Percentiles rank a stretch among this genome's conserved stretches.
Evolutionary conservation across 2,329 filamentous ascomycete species (phyloP).

Genomic region (Neofusicoccum laricinum): DNA sequence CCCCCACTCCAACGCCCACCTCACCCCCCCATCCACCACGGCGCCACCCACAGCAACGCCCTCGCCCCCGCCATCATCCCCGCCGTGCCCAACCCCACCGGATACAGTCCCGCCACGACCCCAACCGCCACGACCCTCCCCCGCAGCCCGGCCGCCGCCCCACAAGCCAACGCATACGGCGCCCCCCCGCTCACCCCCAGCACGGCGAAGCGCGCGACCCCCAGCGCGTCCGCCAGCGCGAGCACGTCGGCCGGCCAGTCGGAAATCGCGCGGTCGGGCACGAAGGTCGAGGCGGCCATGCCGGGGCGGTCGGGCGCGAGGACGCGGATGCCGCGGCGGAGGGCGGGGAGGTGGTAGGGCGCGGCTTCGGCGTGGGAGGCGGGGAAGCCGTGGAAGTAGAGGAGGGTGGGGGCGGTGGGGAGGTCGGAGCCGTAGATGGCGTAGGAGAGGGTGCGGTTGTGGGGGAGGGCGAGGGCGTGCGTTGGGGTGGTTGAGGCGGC

Average conservation of each 20-base stretch:
- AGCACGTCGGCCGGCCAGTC: slow-evolving; percentile 21
- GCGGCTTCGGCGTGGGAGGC: slow-evolving; percentile 43
- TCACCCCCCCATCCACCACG: slow-evolving; percentile 22
- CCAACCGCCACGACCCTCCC: slow-evolving; percentile 26
- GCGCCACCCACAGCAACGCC: slow-evolving; percentile 26
- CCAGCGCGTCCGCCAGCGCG: slow-evolving; percentile 19
- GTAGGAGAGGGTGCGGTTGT: slow-evolving; percentile 19
- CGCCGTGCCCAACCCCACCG: slow-evolving; percentile 25
- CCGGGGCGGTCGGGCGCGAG: slow-evolving; percentile 22
- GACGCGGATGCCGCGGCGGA: slow-evolving; percentile 17
- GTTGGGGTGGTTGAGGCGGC: neutral
- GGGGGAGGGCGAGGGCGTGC: slow-evolving; percentile 18
- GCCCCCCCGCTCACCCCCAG: slow-evolving; percentile 21
- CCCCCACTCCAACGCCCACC: slow-evolving; percentile 22
- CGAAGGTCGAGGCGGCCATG: slow-evolving; percentile 19
- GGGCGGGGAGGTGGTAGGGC: slow-evolving; percentile 28
- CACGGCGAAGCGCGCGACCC: slow-evolving; percentile 18
- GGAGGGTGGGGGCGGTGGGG: slow-evolving; percentile 20
- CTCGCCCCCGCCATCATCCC: slow-evolving; percentile 27
- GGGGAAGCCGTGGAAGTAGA: slow-evolving; percentile 22
- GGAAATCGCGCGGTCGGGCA: slow-evolving; percentile 10
- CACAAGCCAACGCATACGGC: slow-evolving; percentile 21
- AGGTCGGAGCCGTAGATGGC: slow-evolving; percentile 20
- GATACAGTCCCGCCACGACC: slow-evolving; percentile 28
- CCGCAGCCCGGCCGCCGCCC: slow-evolving; percentile 21